Evolutionary conservation across 495 filamentous ascomycete species (phyloP).

Genomic region (Lentithecium fluviatile): DNA sequence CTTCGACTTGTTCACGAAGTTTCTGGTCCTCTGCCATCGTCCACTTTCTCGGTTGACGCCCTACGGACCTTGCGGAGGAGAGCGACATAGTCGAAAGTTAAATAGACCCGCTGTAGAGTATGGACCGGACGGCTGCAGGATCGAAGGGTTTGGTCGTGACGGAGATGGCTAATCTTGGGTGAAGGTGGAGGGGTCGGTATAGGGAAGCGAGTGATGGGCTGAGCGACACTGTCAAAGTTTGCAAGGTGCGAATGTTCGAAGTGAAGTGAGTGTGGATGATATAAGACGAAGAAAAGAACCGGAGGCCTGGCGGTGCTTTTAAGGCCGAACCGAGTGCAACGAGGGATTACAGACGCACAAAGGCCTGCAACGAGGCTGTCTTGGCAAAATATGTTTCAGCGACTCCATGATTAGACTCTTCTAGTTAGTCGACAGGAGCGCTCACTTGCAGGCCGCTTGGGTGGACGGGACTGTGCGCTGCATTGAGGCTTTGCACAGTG

Average conservation of each 20-base stretch:
- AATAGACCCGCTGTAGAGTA: no score
- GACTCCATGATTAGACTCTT: neutral
- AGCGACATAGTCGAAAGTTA: neutral
- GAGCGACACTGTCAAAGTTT: no score
- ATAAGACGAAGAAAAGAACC: conserved; percentile 1
- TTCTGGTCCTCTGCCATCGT: conserved; percentile 30
- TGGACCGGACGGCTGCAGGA: no score
- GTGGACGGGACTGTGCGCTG: conserved; percentile 20
- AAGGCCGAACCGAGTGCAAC: conserved; percentile 7
- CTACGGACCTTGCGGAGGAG: neutral
- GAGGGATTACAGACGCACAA: neutral
- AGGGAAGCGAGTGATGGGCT: neutral
- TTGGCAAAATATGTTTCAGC: conserved; percentile 26
- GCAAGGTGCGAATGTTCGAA: no score
- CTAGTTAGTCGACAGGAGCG: neutral
- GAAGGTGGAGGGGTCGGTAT: no score
- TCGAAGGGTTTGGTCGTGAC: no score
- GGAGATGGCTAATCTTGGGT: no score
- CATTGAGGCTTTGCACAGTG: conserved; percentile 19
- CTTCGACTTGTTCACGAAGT: conserved; percentile 30
- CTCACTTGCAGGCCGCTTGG: neutral
- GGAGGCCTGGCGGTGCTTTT: conserved; percentile 13
- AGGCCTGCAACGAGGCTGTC: neutral
- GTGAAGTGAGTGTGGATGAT: neutral
- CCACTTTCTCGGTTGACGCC: conserved; percentile 31